Percentiles rank a stretch among this genome's conserved stretches.
Evolutionary conservation across 2,329 filamentous ascomycete genomes (phyloP).

Genomic region (Penicillium sp.): DNA sequence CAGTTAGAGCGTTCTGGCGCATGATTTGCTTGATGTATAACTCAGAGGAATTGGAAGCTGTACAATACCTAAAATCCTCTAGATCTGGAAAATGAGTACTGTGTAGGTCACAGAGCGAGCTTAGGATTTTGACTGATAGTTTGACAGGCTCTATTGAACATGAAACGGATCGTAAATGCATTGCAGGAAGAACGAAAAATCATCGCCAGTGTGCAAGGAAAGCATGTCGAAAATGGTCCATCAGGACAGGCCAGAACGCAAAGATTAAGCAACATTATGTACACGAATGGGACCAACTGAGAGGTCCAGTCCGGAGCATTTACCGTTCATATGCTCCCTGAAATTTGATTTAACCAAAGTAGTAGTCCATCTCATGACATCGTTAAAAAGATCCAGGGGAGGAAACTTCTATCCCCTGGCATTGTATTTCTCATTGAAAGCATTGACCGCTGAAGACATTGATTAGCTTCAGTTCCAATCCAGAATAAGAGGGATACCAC

Average conservation of each 20-base stretch:
- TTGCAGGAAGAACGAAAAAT: not conserved
- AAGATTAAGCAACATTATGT: constrained; percentile 7
- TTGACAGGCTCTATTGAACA: not conserved
- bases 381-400: constrained; percentile 14
- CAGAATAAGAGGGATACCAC: constrained; percentile 14
- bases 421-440: constrained; percentile 65
- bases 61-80: too few relatives aligned
- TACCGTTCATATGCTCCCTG: not conserved
- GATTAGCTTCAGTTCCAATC: constrained; percentile 11
- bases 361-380: constrained; percentile 21
- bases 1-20: not conserved
- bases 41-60: not conserved
- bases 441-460: constrained; percentile 54
- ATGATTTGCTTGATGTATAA: not conserved
- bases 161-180: not conserved
- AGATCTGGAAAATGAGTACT: too few relatives aligned
- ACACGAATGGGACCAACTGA: constrained; percentile 3
- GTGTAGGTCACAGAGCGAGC: not conserved
- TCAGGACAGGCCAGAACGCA: not conserved
- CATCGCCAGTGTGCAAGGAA: not conserved
- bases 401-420: constrained; percentile 49
- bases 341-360: constrained; percentile 15
- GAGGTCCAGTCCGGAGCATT: not conserved
- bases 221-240: not conserved
- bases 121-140: not conserved